Percentiles rank a stretch among this genome's conserved stretches.
phyloP scores from a whole-genome alignment of 140 eudicot species.

The Cichorium intybus region DNA sequence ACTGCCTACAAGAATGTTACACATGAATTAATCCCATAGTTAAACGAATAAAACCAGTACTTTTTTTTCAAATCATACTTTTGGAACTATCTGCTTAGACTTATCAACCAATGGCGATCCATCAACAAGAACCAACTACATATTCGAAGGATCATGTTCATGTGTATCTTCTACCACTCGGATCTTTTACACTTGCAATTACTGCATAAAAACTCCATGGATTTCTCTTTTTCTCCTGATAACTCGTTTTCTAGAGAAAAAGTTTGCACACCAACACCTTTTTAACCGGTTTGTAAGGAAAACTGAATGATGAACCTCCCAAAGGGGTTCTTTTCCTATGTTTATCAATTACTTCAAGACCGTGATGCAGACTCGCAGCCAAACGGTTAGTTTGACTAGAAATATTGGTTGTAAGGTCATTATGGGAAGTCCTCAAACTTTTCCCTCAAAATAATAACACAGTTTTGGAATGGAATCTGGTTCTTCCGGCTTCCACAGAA shows the following conservation, averaged over 20 bases:
- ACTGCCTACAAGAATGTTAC: conserved; percentile 54
- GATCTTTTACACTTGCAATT: conserved; percentile 51
- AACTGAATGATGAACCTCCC: conserved; percentile 71
- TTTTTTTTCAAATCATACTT: conserved; percentile 34
- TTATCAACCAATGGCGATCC: conserved; percentile 44
- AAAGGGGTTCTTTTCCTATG: conserved; percentile 49
- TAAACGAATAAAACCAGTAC: not conserved
- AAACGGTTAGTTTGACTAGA: conserved; percentile 49
- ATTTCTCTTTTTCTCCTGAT: too few species aligned
- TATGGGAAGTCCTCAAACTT: conserved; percentile 61
- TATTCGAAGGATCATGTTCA: conserved; percentile 37
- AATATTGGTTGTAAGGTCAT: conserved; percentile 21
- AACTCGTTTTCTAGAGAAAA: too few species aligned
- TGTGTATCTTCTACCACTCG: conserved; percentile 37
- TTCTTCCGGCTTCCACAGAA: too few species aligned
- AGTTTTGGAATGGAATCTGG: too few species aligned
- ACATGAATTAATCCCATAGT: not conserved
- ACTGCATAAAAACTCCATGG: conserved; percentile 43
- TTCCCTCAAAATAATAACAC: too few species aligned
- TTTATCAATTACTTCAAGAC: too few species aligned
- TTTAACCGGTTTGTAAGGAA: conserved; percentile 56
- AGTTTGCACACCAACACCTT: conserved; percentile 91
- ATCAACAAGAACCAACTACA: too few species aligned
- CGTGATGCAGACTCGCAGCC: conserved; percentile 90
- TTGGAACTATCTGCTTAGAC: conserved; percentile 68